Base-by-base conservation (phyloP, 1,284 basidiomycete species). In the Irpex sp. region DNA sequence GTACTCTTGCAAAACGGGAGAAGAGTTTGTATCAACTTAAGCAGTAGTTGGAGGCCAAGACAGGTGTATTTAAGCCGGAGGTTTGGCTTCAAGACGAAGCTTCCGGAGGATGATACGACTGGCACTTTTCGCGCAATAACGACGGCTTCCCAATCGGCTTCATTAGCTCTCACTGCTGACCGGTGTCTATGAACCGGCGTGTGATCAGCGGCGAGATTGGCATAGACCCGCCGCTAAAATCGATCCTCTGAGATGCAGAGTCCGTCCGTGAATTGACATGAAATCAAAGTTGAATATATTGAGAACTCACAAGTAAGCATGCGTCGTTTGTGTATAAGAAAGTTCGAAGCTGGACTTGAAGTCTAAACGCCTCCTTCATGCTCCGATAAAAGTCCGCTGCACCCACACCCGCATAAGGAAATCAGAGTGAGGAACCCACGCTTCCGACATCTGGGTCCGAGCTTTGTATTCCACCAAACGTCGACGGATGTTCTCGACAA, bases 361-460 rank as follows among this genome's bases (percentile, higher is more conserved):
- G 31, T 58, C 57, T 47, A 48, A 60, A 62, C 61, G 47, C 51
- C 56, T 58, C 58, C 61, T 62, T 62, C 61, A 58, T 52, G 54
- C 37, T 40, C 64, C 64, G 64, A 65, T 57, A 57, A 62, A 62
- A 60, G 38, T 21, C 64, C 64, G 64, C 47, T 57, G 61, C 64
- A 62, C 64, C 58, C 19, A 52, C 48, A 56, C 36, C 64, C 64
- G 9, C 37, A 62, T 57, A 60, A 59, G 64, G 64, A 49, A 65
- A 65, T 36, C 47, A 56, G 44, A 56, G 61, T 31, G 62, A 59
- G 57, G 58, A 44, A 62, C 58, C 59, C 55, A 60, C 62, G 62
- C 37, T 44, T 15, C 21, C 21, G 13, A n/a, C 34, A 36, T 58
- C 61, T 58, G 61, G 52, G 47, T 58, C 61, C 61, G 61, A 58